Evolutionary conservation across 495 filamentous ascomycete genomes (phyloP), one percentile per base, ranked within the genome.

Genomic region (Penicillium cataractarum): DNA sequence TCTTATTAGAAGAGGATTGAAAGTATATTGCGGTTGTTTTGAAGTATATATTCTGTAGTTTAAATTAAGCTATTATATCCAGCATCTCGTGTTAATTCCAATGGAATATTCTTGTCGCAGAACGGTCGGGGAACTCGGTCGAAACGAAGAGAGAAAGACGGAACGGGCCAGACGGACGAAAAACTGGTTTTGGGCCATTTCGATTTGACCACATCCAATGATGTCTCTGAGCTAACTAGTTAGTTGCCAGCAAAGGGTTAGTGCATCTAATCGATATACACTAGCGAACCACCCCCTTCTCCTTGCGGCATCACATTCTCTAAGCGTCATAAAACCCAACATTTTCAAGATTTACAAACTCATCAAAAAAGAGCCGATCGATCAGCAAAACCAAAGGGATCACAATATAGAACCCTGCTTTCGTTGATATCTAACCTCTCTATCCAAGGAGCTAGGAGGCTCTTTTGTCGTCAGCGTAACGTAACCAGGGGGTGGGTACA

Each of bases 291-390:
- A 21, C 9, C 3, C 6, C 46, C 46, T 29, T 27, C 24, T 17
- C 46, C 24, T 27, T 15, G 46, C 46, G 46, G 26, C 26, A 50
- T 50, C 46, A 29, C 46, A 50, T 50, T 50, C 46, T 50, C 46
- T 2, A 50, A 29, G 24, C 46, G 46, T 50, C 46, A 50, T 27
- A n/a, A 50, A 29, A 17, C 5, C n/a, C 44, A 13, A 48, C 4
- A 26, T 29, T 17, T 49, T 13, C 22, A 29, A 50, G 22, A 17
- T 50, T 27, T 13, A 6, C 22, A n/a, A 29, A 7, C 6, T 17
- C 12, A 26, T 3, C 22, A 29, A 10, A 50, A 50, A 29, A n/a
- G 4, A 48, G 19, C 39, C 6, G 39, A 17, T 48, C 9, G 2
- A 26, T 26, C 44, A 22, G 10, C 44, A 12, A 15, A 29, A 4